These are phyloP conservation scores for Saturnispora besseyi DNA, from an alignment of 805 yeast genomes.

Conservation along the genomic window DNA sequence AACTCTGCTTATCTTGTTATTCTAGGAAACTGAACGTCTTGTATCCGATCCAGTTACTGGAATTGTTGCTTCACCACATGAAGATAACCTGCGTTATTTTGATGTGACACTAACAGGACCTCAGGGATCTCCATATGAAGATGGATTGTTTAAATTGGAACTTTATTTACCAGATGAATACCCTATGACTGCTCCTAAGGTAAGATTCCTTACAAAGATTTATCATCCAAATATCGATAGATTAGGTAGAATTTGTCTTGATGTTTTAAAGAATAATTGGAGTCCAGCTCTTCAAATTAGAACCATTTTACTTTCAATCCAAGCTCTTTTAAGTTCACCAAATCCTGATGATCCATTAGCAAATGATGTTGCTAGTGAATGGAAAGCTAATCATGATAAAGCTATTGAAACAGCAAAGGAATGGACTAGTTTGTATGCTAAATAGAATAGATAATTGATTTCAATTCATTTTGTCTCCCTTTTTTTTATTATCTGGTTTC, in stretches of 20 bases:
- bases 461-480: constrained; percentile 28
- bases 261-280: constrained; percentile 93
- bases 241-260: constrained; percentile 90
- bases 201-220: constrained; percentile 84
- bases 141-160: constrained; percentile 73
- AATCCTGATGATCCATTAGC: constrained; percentile 98
- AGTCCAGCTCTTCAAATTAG: constrained; percentile 95
- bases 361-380: constrained; percentile 93
- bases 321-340: constrained; percentile 90
- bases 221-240: constrained; percentile 96
- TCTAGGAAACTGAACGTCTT: constrained; percentile 80
- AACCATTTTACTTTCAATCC: constrained; percentile 83
- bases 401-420: constrained; percentile 77
- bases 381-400: constrained; percentile 76
- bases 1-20: neutral
- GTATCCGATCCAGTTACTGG: constrained; percentile 96
- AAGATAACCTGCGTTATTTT: constrained; percentile 87
- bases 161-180: constrained; percentile 91
- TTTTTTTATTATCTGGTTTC: neutral
- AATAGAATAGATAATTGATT: neutral
- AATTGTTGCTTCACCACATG: constrained; percentile 86
- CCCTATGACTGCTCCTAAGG: constrained; percentile 97
- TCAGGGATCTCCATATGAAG: constrained; percentile 79
- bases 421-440: constrained; percentile 62
- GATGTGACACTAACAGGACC: constrained; percentile 93